Evolutionary conservation across 164 flowering plant species (phyloP), one percentile per base, ranked within the genome.

Genomic region (Taxillus chinensis): DNA sequence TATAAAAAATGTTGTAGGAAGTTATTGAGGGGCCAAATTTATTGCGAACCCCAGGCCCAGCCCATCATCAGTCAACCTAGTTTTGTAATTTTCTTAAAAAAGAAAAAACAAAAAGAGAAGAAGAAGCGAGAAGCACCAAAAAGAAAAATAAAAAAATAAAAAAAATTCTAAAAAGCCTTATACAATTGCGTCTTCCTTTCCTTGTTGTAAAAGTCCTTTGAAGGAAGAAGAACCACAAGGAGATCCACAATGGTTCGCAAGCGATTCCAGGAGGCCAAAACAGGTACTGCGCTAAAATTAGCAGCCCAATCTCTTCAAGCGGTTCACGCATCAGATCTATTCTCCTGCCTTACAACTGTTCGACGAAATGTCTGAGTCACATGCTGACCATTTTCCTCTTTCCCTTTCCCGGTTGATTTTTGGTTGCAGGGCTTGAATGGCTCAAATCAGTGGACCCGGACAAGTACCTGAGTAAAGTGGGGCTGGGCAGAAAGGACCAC

Each of bases 401-500:
- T 45, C 48, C 41, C 37, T 42, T 55, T 13, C 9, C 27, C 45
- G 2, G 41, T 8, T 8, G 15, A 27, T 9, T 53, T 62, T 63
- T 45, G 16, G 7, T 5, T 13, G 62, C 54, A 79, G 81, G 82
- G 6, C 7, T 70, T 3, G 15, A 64, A 67, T 53, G 46, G 61
- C 40, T 66, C 14, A 79, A 77, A 49, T 68, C 79, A 8, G 16
- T 70, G 48, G 59, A 70, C 5, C 67, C 65, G 15, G 62, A 81
- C 41, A 81, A 73, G 66, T 73, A 60, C 59, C 55, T 82, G 68
- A 81, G 65, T 61, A 86, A 81, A 68, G 62, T 86, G 4, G 98
- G 98, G 5, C 14, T 90, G 55, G 95, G 96, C 3, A 82, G 73
- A 65, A 84, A 86, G 60, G 93, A 86, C 68, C 61, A 72, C 68